Conservation (phyloP, 306 rosid genomes). For the Vicia villosa region DNA sequence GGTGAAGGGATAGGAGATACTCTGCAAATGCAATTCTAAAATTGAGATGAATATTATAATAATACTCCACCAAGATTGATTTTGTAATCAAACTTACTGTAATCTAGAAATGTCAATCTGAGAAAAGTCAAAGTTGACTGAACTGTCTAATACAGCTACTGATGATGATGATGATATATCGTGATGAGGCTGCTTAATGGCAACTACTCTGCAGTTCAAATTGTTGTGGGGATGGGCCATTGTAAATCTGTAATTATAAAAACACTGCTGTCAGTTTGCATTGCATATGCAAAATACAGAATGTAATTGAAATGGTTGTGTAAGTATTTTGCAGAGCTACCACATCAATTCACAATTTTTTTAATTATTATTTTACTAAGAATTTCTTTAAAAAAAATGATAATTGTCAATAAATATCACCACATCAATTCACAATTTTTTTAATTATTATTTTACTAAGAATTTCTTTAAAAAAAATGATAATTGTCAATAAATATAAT, state of each 20-base stretch:
- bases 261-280: no score
- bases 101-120: conserved; percentile 62
- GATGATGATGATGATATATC: conserved; percentile 18
- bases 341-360: no score
- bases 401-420: no score
- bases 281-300: no score
- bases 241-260: conserved; percentile 54
- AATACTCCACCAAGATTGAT: not conserved
- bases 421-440: no score
- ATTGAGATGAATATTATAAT: not conserved
- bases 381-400: no score
- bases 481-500: no score
- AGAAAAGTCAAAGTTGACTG: conserved; percentile 80
- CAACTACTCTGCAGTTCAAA: conserved; percentile 82
- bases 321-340: no score
- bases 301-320: no score
- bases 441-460: no score
- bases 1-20: conserved; percentile 52
- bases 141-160: conserved; percentile 44
- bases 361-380: no score
- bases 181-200: conserved; percentile 50
- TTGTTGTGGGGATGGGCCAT: conserved; percentile 48
- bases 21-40: conserved; percentile 53
- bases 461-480: no score
- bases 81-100: conserved; percentile 49